Evolutionary conservation across 371 early-diverging fungal species (phyloP).

Genomic region (Mucor piriformis): DNA sequence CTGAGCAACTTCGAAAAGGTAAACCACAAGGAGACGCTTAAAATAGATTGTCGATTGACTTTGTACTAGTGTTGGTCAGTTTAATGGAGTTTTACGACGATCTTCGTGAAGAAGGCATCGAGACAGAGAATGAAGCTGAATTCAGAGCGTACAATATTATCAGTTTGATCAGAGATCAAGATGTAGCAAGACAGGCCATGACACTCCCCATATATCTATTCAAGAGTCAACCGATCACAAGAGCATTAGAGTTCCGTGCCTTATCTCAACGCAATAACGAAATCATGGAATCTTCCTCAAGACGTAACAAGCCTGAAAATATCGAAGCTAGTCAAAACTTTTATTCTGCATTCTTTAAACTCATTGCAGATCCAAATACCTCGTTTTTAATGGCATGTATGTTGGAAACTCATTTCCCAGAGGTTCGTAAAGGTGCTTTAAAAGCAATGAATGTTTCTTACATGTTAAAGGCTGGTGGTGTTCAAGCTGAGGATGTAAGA

Average conservation of each 20-base stretch:
- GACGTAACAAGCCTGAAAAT: conserved; percentile 51
- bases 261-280: conserved; percentile 64
- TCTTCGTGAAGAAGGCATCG: conserved; percentile 53
- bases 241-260: conserved; percentile 70
- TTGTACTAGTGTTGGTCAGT: conserved; percentile 64
- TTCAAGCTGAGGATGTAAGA: conserved; percentile 31
- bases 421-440: conserved; percentile 75
- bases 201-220: conserved; percentile 59
- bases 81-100: conserved; percentile 88
- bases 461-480: conserved; percentile 51
- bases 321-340: conserved; percentile 66
- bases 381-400: conserved; percentile 80
- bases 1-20: conserved; percentile 89
- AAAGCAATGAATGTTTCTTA: conserved; percentile 74
- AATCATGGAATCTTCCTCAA: conserved; percentile 40
- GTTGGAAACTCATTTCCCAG: conserved; percentile 71
- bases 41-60: background rate
- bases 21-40: conserved; percentile 1
- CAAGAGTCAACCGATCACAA: conserved; percentile 60
- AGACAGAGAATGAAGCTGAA: conserved; percentile 82
- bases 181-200: conserved; percentile 66
- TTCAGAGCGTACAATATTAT: conserved; percentile 86
- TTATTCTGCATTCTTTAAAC: conserved; percentile 69
- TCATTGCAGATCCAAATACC: conserved; percentile 56
- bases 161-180: conserved; percentile 71